phyloP scores from a whole-genome alignment of 345 rosid genomes.

The Pistacia vera region DNA sequence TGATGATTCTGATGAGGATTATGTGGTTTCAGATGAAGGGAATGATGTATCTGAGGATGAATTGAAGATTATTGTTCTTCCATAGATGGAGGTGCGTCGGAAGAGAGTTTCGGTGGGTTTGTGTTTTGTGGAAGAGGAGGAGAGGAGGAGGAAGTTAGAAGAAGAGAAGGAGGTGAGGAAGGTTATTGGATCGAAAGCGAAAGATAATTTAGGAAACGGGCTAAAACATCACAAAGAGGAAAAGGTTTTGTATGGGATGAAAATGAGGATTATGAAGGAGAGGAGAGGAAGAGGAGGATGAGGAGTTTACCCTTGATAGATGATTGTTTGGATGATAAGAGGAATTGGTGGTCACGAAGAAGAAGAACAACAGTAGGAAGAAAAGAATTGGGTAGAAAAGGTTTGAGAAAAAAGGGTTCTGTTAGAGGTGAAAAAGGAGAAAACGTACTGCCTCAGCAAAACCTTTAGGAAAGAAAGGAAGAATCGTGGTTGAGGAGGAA shows the following conservation, averaged over 20 bases:
- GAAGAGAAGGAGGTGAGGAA: constrained; percentile 29
- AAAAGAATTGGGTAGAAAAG: constrained; percentile 32
- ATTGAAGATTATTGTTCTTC: constrained; percentile 50
- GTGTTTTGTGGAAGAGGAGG: constrained; percentile 41
- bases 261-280: constrained; percentile 49
- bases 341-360: constrained; percentile 35
- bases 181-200: constrained; percentile 31
- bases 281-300: constrained; percentile 57
- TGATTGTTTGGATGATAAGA: constrained; percentile 68
- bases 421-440: constrained; percentile 42
- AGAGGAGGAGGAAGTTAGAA: constrained; percentile 44
- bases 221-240: constrained; percentile 30
- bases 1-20: constrained; percentile 98
- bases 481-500: constrained; percentile 47
- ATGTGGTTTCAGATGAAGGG: constrained; percentile 77
- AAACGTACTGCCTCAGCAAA: constrained; percentile 41
- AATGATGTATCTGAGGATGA: constrained; percentile 67
- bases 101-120: constrained; percentile 47
- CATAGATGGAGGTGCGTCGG: constrained; percentile 55
- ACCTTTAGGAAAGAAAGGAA: constrained; percentile 44
- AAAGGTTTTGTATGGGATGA: constrained; percentile 17
- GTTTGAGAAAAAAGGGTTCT: constrained; percentile 37
- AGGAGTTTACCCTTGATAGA: constrained; percentile 67
- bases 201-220: constrained; percentile 35
- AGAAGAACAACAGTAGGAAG: constrained; percentile 32